Base-by-base conservation (phyloP, 1,284 basidiomycete species). In the Moesziomyces sp. region DNA sequence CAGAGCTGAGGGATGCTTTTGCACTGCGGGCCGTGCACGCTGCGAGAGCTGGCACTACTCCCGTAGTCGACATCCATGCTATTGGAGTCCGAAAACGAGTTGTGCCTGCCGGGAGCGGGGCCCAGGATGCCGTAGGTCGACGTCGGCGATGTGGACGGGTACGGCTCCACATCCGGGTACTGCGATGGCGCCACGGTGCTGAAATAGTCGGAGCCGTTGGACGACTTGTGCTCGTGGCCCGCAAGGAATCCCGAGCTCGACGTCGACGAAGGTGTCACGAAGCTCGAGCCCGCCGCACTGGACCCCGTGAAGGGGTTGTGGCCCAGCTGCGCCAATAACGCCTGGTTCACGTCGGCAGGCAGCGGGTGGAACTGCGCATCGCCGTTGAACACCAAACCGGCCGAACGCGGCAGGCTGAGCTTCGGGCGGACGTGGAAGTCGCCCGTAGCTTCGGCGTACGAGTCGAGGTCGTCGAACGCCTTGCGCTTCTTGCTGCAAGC, bases 1-100 rank as follows among this genome's bases (percentile, higher is more conserved):
- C 73, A 76, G 24, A 80, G 73, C 38, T 74, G 77, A 0, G 77
- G 77, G 44, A 79, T 78, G 62, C 77, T 77, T 49, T 72, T 74
- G 68, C 79, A 80, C 28, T 76, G 70, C 0, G 64, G 57, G 8
- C 75, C 77, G n/a, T 79, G 77, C 5, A 54, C 40, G 10, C 47
- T 19, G 6, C 14, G 26, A 46, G 49, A 24, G 23, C 45, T 24
- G 42, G 47, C 5, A 52, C 21, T 58, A 58, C 58, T 61, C 50
- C 52, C 57, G 23, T 19, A 48, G 42, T 66, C 73, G 16, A 72
- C 49, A 11, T 77, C 69, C 76, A 77, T 77, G 11, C 47, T 53
- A 21, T 67, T 30, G 1, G 51, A 28, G 3, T 46, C 43, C 48
- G 50, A 45, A 14, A 43, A 8, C 24, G 53, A 56, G 26, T 52